Percentiles rank a stretch among this genome's conserved stretches.
Conservation (phyloP, 345 rosid species). For the Eucalyptus erythrocorys region DNA sequence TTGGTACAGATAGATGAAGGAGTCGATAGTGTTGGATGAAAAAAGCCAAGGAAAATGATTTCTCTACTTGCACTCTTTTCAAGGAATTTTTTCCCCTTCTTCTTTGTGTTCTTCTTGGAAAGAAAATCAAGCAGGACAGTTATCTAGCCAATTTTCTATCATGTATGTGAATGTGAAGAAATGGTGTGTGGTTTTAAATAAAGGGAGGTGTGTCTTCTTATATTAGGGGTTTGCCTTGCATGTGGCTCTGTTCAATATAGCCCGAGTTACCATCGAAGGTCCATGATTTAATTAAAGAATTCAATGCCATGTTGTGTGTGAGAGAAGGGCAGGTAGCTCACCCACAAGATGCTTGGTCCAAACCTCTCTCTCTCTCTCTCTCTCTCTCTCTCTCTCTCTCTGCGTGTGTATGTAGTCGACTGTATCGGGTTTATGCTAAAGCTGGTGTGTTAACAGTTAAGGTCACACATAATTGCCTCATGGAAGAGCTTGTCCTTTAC, state of each 20-base stretch:
- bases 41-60: background rate
- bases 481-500: background rate
- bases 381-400: background rate
- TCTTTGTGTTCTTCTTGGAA: background rate
- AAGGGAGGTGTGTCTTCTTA: background rate
- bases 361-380: background rate
- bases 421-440: background rate
- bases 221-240: background rate
- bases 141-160: background rate
- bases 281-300: constrained; percentile 88
- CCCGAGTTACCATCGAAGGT: constrained; percentile 31
- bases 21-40: background rate
- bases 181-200: background rate
- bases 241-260: background rate
- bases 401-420: background rate
- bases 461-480: background rate
- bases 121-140: background rate
- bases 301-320: constrained; percentile 91
- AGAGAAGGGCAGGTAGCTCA: constrained; percentile 80
- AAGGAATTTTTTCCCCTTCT: background rate
- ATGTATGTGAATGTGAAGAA: background rate
- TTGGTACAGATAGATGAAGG: constrained; percentile 1
- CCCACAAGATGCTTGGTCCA: constrained; percentile 78
- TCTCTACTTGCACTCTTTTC: background rate
- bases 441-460: background rate